These are phyloP conservation scores for Solanum hybrid DNA, from an alignment of 305 asterid species.

Conservation along the genomic window DNA sequence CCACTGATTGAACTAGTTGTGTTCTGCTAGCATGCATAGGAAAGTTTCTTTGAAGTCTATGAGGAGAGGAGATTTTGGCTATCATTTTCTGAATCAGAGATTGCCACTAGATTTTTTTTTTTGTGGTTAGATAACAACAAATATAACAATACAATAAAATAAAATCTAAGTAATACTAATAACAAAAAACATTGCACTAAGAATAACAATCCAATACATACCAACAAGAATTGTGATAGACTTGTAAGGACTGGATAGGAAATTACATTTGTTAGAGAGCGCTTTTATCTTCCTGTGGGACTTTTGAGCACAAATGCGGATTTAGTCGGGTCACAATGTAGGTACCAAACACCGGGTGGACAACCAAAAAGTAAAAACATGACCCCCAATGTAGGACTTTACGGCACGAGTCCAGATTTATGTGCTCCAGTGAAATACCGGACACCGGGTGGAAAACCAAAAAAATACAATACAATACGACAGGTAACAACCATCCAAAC, in stretches of 20 bases:
- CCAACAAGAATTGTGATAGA: neutral
- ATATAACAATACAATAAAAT: neutral
- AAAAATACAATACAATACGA: neutral
- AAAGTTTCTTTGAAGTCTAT: neutral
- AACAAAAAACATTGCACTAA: neutral
- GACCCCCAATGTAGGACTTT: neutral
- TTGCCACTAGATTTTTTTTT: neutral
- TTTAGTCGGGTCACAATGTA: too few species aligned
- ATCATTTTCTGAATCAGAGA: neutral
- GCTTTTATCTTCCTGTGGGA: neutral
- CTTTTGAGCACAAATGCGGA: neutral
- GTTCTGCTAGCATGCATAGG: neutral
- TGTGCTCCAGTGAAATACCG: neutral
- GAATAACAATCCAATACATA: neutral
- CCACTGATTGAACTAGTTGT: neutral
- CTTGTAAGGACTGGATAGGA: neutral
- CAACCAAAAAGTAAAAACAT: neutral
- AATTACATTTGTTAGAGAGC: neutral
- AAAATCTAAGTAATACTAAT: neutral
- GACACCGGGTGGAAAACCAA: neutral
- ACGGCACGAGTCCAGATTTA: too few species aligned
- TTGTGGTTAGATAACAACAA: neutral
- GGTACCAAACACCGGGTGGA: neutral
- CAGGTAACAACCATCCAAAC: neutral
- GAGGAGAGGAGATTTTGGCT: neutral